Base-by-base conservation (phyloP, 495 filamentous ascomycete genomes). In the Trichoderma virens region DNA sequence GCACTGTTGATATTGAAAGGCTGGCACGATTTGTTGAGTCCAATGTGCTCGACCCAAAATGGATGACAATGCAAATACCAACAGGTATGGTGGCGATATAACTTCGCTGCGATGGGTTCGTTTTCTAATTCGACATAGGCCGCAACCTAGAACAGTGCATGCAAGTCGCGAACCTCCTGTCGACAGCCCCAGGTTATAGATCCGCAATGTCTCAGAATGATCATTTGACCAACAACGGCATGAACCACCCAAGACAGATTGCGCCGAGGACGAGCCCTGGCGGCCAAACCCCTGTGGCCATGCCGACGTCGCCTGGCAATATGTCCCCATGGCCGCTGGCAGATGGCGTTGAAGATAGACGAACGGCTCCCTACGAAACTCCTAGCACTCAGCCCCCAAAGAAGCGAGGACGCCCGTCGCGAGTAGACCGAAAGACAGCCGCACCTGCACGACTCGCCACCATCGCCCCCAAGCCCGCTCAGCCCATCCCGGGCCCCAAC, bases 51-150 rank as follows among this genome's bases (percentile, higher is more conserved):
- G 63, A 65, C 34, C 54, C 63, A 5, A 68, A 72, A 45, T 74
- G 71, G 71, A 67, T 71, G 64, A 66, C 54, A 64, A 75, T 75
- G 69, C 73, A 73, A 63, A 69, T 75, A 59, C 73, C 73, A 56
- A 47, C 62, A 45, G 73, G 73, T 75, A 70, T 59, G 72, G 73
- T 67, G 64, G 62, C 60, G 56, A 35, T 64, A 65, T 62, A 47
- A 61, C 56, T 62, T 64, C 63, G 6, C 23, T 8, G 5, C 38
- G 34, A n/a, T 61, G 59, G 30, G 16, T 31, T 27, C 8, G 18
- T 5, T 2, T 27, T 18, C 61, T 62, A 62, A 62, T 27, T 9
- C 30, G 8, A 20, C 3, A 25, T 27, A 65, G 63, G 63, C 32
- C 63, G 63, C n/a, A 65, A 27, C 31, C 18, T 45, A 6, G 27